These are phyloP conservation scores for Microsporum audouinii DNA, from an alignment of 2,329 filamentous ascomycete genomes.

Conservation along the genomic window DNA sequence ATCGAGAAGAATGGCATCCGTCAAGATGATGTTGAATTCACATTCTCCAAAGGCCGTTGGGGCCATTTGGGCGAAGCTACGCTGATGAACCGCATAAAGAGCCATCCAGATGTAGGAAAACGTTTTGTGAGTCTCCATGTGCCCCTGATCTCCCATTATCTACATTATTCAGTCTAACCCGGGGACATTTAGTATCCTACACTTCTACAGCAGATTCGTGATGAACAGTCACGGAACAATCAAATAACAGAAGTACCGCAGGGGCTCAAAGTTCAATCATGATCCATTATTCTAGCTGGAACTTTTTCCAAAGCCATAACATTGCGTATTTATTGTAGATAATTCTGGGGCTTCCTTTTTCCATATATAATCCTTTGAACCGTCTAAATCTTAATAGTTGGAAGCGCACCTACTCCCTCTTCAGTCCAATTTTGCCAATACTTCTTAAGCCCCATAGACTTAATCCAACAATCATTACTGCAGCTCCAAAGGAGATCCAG, in stretches of 20 bases:
- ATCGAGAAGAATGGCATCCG: constrained; percentile 45
- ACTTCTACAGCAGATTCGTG: constrained; percentile 42
- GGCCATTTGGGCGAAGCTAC: constrained; percentile 70
- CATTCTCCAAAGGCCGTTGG: constrained; percentile 59
- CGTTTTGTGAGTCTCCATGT: constrained; percentile 42
- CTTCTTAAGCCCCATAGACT: constrained; percentile 14
- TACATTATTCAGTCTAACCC: neutral
- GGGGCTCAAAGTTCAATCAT: constrained; percentile 6
- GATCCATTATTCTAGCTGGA: neutral
- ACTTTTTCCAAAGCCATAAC: neutral
- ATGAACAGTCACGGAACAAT: constrained; percentile 40
- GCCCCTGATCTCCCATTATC: neutral
- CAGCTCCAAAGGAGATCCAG: constrained; percentile 14
- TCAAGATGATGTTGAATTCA: constrained; percentile 73
- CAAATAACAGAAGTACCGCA: constrained; percentile 12
- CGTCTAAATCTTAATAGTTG: neutral
- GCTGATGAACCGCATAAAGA: constrained; percentile 72
- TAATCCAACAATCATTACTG: constrained; percentile 9
- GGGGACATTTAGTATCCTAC: constrained; percentile 46
- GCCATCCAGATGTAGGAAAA: constrained; percentile 76
- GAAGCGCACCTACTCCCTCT: constrained; percentile 17
- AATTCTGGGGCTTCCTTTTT: neutral
- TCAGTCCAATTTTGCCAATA: constrained; percentile 41
- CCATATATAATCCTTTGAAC: neutral
- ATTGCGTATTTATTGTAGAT: neutral